Percentiles rank a stretch among this genome's conserved stretches.
These are phyloP conservation scores for Periconia digitata DNA, from an alignment of 2,329 filamentous ascomycete genomes.

Conservation along the genomic window DNA sequence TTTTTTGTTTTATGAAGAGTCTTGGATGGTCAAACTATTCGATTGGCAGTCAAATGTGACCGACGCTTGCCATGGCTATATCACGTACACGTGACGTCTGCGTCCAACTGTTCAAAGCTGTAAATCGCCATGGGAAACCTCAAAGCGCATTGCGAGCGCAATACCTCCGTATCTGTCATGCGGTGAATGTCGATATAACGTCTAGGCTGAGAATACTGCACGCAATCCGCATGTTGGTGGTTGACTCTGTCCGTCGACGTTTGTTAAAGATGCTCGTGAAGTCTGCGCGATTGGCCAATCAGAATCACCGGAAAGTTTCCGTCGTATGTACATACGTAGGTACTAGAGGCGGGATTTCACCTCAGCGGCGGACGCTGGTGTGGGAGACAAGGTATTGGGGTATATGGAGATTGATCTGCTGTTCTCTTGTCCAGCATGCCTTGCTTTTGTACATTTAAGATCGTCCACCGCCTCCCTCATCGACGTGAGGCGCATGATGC, in stretches of 20 bases:
- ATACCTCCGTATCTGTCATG: background rate
- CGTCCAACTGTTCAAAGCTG: too few species aligned
- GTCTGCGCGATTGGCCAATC: background rate
- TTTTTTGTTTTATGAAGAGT: background rate
- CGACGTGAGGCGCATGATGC: background rate
- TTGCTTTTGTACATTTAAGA: background rate
- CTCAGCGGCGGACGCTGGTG: background rate
- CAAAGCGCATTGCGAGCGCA: background rate
- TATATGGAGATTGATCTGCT: background rate
- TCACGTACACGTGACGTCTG: background rate
- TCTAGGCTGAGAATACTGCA: background rate
- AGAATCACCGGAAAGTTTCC: background rate
- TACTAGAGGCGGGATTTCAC: background rate
- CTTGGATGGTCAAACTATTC: background rate
- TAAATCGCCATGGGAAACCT: background rate
- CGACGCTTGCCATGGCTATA: background rate
- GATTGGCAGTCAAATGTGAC: background rate
- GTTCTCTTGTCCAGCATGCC: background rate
- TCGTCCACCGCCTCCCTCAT: background rate
- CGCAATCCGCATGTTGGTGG: background rate
- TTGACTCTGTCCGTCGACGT: background rate
- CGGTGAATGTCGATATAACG: too few species aligned
- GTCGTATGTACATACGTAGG: background rate
- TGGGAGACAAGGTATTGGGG: background rate
- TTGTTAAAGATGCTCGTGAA: background rate